Evolutionary conservation across 139 green algal species (phyloP).

Genomic region (Chlamydomonas incerta): DNA sequence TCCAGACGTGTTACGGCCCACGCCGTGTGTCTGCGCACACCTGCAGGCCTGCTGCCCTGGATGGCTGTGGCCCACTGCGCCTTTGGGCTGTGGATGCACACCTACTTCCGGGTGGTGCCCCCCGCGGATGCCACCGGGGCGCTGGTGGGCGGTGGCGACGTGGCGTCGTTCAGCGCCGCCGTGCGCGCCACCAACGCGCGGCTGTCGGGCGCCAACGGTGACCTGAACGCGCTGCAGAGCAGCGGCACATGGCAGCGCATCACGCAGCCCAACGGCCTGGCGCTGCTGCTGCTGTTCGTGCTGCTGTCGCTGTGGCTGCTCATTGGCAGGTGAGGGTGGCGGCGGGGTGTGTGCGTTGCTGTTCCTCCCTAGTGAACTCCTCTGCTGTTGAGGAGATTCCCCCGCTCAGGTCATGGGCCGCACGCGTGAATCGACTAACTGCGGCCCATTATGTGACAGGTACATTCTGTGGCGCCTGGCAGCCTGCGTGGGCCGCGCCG

Average conservation of each 20-base stretch:
- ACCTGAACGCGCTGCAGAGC: constrained; percentile 2
- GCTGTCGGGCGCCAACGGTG: not conserved
- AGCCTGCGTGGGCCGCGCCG: constrained; percentile 34
- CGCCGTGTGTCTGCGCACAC: too few species aligned
- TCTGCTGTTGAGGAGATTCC: too few species aligned
- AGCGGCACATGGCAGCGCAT: constrained; percentile 45
- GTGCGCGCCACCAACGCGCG: constrained; percentile 4
- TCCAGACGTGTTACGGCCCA: too few species aligned
- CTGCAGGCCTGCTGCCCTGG: constrained; percentile 62
- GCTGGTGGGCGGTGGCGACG: not conserved
- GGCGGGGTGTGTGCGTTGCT: too few species aligned
- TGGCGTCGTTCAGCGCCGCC: not conserved
- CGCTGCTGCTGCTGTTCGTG: constrained; percentile 53
- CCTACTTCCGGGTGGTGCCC: constrained; percentile 54
- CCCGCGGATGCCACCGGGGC: not conserved
- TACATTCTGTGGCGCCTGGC: constrained; percentile 31
- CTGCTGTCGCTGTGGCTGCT: constrained; percentile 58
- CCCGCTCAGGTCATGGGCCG: too few species aligned
- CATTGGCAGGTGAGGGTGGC: constrained; percentile 43
- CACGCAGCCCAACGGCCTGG: constrained; percentile 63
- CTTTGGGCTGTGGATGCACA: constrained; percentile 72
- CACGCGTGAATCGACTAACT: too few species aligned
- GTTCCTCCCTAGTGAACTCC: too few species aligned
- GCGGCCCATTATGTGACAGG: too few species aligned
- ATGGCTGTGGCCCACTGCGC: constrained; percentile 54